Base-by-base conservation (phyloP, 306 rosid genomes). In the Cicer cuneatum region DNA sequence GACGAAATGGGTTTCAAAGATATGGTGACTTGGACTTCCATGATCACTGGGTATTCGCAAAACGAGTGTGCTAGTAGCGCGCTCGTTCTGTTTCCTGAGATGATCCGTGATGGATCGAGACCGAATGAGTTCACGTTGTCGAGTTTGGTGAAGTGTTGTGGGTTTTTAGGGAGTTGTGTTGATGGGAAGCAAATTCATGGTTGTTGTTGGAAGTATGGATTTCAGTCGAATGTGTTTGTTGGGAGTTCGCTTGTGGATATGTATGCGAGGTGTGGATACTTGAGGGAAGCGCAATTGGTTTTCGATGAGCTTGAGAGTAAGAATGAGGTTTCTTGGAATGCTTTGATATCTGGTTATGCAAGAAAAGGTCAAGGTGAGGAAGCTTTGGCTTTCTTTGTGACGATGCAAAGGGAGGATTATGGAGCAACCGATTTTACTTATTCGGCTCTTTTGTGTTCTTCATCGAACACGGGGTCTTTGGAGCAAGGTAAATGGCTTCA, bases 301-400 rank as follows among this genome's bases (percentile, higher is more conserved):
- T 86, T 86, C 19, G 78, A 86, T 38, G 39, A 78, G 51, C 74
- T 86, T 59, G 74, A 2, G 71, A 65, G 2, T 39, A 85, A 74
- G 77, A 85, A 85, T 60, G 88, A 70, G 75, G 88, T 85, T 70
- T 85, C 83, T 29, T 85, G 88, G 88, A 85, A 81, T 78, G 82
- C 83, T 74, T 78, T 85, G 77, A 85, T 85, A 24, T 47, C 82
- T 16, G 88, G 81, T 10, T 59, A 74, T 78, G 85, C 82, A 0
- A 78, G 85, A 71, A 78, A 74, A 73, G 79, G 83, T 49, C 83
- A 81, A 59, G 81, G 73, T 58, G 85, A 78, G 69, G 81, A 78
- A 56, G 86, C 88, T 37, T 39, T 85, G 81, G 58, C 42, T 5
- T 29, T 81, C 10, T 85, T 85, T 76, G 59, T 71, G 49, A 66